These are phyloP conservation scores for Thalia dealbata DNA, from an alignment of 176 grass and related monocot species.

Conservation along the genomic window DNA sequence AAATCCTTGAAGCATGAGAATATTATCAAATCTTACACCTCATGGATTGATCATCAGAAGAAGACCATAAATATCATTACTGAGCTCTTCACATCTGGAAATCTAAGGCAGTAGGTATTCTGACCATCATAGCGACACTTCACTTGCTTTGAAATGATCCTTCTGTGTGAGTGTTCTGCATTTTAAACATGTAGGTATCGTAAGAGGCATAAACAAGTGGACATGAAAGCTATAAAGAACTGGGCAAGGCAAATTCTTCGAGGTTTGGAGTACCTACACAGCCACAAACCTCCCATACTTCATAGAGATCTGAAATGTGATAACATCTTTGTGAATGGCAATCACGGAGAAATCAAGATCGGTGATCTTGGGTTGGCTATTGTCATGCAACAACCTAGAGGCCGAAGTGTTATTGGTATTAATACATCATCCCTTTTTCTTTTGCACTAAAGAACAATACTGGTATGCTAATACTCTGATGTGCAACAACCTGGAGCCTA, in stretches of 20 bases:
- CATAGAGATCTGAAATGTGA: slow-evolving; percentile 96
- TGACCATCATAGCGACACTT: not conserved
- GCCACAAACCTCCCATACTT: slow-evolving; percentile 79
- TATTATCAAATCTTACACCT: slow-evolving; percentile 78
- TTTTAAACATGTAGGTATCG: slow-evolving; percentile 56
- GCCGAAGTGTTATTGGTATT: slow-evolving; percentile 70
- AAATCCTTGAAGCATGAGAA: slow-evolving; percentile 86
- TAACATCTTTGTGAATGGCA: slow-evolving; percentile 97
- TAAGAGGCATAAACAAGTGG: slow-evolving; percentile 61
- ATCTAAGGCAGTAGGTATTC: slow-evolving; percentile 65
- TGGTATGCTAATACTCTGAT: no score
- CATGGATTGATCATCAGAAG: slow-evolving; percentile 72
- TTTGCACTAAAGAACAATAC: no score
- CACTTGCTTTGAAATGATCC: slow-evolving; percentile 7
- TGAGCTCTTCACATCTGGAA: slow-evolving; percentile 86
- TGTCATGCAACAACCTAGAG: slow-evolving; percentile 55
- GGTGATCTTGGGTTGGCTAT: slow-evolving; percentile 92
- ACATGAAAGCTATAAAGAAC: slow-evolving; percentile 92
- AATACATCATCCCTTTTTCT: slow-evolving; percentile 4
- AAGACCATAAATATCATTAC: slow-evolving; percentile 93
- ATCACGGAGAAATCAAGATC: slow-evolving; percentile 95
- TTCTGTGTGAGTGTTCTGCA: slow-evolving; percentile 8
- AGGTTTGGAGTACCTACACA: slow-evolving; percentile 75
- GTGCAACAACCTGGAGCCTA: no score
- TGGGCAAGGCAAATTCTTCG: slow-evolving; percentile 82